Percentiles rank a stretch among this genome's conserved stretches.
Conservation (phyloP, 768 basidiomycete genomes). For the Pisolithus albus region DNA sequence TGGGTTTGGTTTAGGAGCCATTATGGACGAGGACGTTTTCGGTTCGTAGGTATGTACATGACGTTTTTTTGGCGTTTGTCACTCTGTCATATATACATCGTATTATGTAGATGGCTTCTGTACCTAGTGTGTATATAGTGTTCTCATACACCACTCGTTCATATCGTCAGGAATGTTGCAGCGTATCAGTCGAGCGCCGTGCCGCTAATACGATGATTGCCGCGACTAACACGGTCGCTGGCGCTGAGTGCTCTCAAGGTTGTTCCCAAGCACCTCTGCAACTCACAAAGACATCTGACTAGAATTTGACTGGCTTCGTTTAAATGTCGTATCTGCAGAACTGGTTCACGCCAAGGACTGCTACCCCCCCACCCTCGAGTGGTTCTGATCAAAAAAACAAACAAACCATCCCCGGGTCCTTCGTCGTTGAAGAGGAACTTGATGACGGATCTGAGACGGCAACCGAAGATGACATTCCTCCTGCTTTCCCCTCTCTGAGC, state of each 20-base stretch:
- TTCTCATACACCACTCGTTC: neutral
- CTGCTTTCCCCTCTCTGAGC: constrained; percentile 64
- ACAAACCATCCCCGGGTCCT: constrained; percentile 17
- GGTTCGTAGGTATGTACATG: neutral
- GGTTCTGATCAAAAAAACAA: neutral
- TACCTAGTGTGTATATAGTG: neutral
- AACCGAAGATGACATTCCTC: constrained; percentile 53
- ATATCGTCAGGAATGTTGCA: neutral
- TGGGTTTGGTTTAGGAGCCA: neutral
- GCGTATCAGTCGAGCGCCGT: neutral
- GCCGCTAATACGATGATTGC: too few relatives aligned
- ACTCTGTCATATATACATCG: neutral
- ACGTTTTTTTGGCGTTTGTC: neutral
- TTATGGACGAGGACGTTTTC: neutral
- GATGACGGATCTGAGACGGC: constrained; percentile 35
- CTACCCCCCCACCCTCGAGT: constrained; percentile 7
- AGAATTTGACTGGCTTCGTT: too few relatives aligned
- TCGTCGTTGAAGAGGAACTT: constrained; percentile 21
- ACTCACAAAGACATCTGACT: too few relatives aligned
- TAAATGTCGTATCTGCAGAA: constrained; percentile 46
- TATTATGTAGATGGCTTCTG: neutral
- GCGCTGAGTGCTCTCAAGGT: neutral
- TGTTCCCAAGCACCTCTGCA: neutral
- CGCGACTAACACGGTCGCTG: neutral
- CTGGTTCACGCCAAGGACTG: constrained; percentile 41